Evolutionary conservation across 306 rosid species (phyloP), one percentile per base, ranked within the genome.

Genomic region (Medicago ruthenica): DNA sequence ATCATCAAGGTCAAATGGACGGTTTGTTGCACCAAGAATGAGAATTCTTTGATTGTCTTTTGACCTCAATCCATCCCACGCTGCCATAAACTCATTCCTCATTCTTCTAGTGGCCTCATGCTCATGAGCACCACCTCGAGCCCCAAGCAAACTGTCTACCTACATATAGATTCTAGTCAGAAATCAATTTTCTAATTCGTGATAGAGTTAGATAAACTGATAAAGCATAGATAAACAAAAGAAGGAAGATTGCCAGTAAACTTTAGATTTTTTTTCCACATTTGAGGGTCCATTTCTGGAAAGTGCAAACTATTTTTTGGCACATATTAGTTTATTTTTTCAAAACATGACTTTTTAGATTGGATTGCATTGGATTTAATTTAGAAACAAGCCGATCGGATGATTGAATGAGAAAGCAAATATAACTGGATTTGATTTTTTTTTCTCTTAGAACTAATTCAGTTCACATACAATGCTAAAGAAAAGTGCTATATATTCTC

Each of bases 31-130:
- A 18, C 99, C 99, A 55, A 95, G 99, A 82, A 95, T 87, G 60
- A 95, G 96, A 63, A 95, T 95, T 84, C 92, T 85, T 84, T 95
- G 97, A 80, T 87, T 87, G 70, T 95, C 99, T 85, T 95, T 95
- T 17, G 99, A 84, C 83, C 97, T 88, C 86, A 95, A 86, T 81
- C 99, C 99, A 63, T 95, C 97, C 99, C 99, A 95, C 67, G 99
- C 99, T 53, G 99, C 97, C 99, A 95, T 95, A 82, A 95, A 95
- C 87, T 95, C 97, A 6, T 95, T 95, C 87, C 97, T 92, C 99
- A 95, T 95, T 88, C 99, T 90, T 82, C 99, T 89, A 73, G 99
- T 92, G 63, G 99, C 99, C 79, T 95, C 97, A 72, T 95, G 99
- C 83, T 95, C 99, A 80, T 85, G 90, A 80, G 97, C 82, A 76